These are phyloP conservation scores for Ceratobasidium sp. DNA, from an alignment of 1,284 basidiomycete species.

Conservation along the genomic window DNA sequence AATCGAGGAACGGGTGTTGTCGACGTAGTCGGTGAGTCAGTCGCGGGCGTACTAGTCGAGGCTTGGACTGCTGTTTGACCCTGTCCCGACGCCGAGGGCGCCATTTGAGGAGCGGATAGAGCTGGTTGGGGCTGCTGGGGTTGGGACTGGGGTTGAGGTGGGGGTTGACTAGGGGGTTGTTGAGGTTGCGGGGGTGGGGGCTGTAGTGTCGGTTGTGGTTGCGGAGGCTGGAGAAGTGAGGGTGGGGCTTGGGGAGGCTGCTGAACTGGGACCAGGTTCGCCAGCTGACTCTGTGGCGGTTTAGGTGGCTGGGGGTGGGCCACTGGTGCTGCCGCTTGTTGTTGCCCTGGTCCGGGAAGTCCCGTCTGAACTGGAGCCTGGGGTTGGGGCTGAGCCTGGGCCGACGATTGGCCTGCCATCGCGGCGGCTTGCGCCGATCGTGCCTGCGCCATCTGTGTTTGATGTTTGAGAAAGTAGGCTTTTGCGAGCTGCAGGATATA, in stretches of 20 bases:
- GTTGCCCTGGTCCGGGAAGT: not conserved
- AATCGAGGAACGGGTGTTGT: slow-evolving; percentile 3
- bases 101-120: not conserved
- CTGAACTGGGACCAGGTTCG: too few relatives aligned
- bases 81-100: not conserved
- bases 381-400: not conserved
- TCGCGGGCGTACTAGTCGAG: not conserved
- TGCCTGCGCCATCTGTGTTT: not conserved
- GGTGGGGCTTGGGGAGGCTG: not conserved
- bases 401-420: too few relatives aligned
- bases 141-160: slow-evolving; percentile 18
- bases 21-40: not conserved
- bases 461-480: not conserved
- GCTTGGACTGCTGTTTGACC: not conserved
- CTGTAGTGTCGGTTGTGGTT: not conserved
- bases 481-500: not conserved
- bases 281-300: not conserved
- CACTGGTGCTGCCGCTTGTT: not conserved
- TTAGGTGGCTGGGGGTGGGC: not conserved
- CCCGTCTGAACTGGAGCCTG: not conserved
- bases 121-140: slow-evolving; percentile 8
- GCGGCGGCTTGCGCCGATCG: too few relatives aligned
- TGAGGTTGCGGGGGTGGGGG: not conserved
- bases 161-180: slow-evolving; percentile 11
- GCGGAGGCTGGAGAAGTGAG: not conserved